Percentiles rank a stretch among this genome's conserved stretches.
phyloP scores from a whole-genome alignment of 768 basidiomycete genomes.

The Naganishia kalamii region DNA sequence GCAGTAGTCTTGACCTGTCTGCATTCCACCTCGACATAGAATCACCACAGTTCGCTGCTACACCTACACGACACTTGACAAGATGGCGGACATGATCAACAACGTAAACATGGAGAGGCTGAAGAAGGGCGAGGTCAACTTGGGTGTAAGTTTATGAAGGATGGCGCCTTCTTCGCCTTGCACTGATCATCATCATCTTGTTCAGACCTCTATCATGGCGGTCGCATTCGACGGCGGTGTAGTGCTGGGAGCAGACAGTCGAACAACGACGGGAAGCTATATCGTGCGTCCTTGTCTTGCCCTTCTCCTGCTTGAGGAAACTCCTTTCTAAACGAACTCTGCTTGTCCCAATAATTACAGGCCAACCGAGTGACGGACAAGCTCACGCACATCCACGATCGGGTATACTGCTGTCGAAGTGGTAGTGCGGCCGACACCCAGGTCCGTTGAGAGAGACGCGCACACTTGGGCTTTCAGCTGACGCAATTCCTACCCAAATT shows the following conservation, averaged over 20 bases:
- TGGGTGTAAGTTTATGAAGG: slow-evolving; percentile 62
- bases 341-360: slow-evolving; percentile 47
- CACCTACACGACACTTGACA: no score
- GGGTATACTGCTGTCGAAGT: slow-evolving; percentile 97
- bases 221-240: slow-evolving; percentile 94
- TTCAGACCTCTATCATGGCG: slow-evolving; percentile 96
- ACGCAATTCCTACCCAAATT: no score
- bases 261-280: slow-evolving; percentile 93
- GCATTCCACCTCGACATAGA: no score
- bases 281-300: slow-evolving; percentile 67
- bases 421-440: slow-evolving; percentile 98
- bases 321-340: background rate
- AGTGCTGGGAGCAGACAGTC: slow-evolving; percentile 91
- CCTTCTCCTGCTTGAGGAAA: background rate
- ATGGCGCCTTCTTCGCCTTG: background rate
- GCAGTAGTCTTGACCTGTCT: no score
- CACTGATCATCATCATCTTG: background rate
- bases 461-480: background rate
- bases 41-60: no score
- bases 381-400: slow-evolving; percentile 90
- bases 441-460: slow-evolving; percentile 25
- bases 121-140: slow-evolving; percentile 92
- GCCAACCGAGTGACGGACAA: slow-evolving; percentile 99
- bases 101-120: slow-evolving; percentile 75
- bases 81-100: slow-evolving; percentile 51